Conservation (phyloP, 495 filamentous ascomycete genomes). For the Aspergillus haitiensis region DNA sequence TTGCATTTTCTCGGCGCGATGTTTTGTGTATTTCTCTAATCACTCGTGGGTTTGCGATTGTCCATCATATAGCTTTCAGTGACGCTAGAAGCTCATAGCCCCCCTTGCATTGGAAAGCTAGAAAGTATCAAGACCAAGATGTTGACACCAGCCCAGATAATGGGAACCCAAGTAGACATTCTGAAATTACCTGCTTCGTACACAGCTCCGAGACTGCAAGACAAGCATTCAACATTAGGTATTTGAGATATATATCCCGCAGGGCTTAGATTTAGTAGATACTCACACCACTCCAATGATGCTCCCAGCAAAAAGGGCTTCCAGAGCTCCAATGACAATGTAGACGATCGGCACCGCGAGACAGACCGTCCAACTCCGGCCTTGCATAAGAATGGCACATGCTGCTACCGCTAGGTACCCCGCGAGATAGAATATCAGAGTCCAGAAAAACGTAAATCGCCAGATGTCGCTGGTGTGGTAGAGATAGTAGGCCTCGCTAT, state of each 20-base stretch:
- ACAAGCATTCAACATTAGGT: constrained; percentile 10
- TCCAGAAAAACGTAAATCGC: constrained; percentile 93
- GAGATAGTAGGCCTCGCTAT: constrained; percentile 61
- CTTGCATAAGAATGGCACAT: constrained; percentile 72
- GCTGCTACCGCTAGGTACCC: constrained; percentile 56
- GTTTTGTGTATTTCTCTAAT: neutral
- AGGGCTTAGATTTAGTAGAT: neutral
- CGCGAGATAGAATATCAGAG: constrained; percentile 51
- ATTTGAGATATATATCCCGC: neutral
- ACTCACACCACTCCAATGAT: constrained; percentile 86
- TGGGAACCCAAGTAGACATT: constrained; percentile 98
- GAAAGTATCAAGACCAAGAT: constrained; percentile 86
- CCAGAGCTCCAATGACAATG: constrained; percentile 68
- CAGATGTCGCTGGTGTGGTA: constrained; percentile 81
- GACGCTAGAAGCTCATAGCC: constrained; percentile 56
- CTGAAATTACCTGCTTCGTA: constrained; percentile 85
- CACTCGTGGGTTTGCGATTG: neutral
- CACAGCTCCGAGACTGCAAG: constrained; percentile 73
- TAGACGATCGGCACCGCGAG: constrained; percentile 78
- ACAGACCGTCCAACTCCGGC: constrained; percentile 68
- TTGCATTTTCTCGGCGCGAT: constrained; percentile 3
- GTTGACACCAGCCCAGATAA: constrained; percentile 91
- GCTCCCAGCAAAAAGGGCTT: constrained; percentile 84
- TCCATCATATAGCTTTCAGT: neutral
- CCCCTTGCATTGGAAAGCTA: constrained; percentile 94